phyloP scores from a whole-genome alignment of 441 rosid genomes.

The Populus hybrid region DNA sequence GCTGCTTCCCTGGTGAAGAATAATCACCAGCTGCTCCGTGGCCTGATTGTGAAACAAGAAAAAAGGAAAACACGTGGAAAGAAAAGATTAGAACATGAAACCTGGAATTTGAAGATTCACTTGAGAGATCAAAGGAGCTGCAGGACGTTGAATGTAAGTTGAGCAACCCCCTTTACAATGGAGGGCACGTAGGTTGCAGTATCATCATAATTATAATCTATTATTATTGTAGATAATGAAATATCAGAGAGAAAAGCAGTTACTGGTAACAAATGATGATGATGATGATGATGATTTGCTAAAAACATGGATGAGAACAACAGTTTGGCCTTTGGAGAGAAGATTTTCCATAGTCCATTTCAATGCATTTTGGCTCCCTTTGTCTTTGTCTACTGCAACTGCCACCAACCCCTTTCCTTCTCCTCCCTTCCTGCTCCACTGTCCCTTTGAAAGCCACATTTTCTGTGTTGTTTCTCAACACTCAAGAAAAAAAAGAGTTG shows the following conservation, averaged over 20 bases:
- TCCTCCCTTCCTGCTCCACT: slow-evolving; percentile 22
- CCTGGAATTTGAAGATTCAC: background rate
- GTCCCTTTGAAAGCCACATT: slow-evolving; percentile 40
- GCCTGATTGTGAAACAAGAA: slow-evolving; percentile 22
- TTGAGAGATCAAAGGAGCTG: background rate
- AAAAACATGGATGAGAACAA: slow-evolving; percentile 72
- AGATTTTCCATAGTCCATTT: slow-evolving; percentile 80
- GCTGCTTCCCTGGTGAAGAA: slow-evolving; percentile 28
- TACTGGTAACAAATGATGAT: slow-evolving; percentile 24
- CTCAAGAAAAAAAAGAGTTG: no score
- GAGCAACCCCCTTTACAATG: background rate
- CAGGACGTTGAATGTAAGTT: background rate
- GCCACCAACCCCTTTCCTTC: slow-evolving; percentile 58
- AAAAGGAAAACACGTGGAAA: background rate
- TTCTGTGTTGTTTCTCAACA: background rate
- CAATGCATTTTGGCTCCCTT: slow-evolving; percentile 68
- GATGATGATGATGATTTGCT: background rate
- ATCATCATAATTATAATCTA: no score
- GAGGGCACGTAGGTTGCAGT: background rate
- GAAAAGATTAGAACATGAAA: background rate
- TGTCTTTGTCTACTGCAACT: slow-evolving; percentile 76
- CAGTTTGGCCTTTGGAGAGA: slow-evolving; percentile 58
- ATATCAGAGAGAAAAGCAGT: background rate
- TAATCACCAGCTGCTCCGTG: slow-evolving; percentile 18
- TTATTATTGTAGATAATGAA: background rate